A percentile compares a stretch with the other conserved stretches of the same genome.
These are phyloP conservation scores for Xerocomus amazonicus DNA, from an alignment of 1,284 basidiomycete genomes.

Conservation along the genomic window DNA sequence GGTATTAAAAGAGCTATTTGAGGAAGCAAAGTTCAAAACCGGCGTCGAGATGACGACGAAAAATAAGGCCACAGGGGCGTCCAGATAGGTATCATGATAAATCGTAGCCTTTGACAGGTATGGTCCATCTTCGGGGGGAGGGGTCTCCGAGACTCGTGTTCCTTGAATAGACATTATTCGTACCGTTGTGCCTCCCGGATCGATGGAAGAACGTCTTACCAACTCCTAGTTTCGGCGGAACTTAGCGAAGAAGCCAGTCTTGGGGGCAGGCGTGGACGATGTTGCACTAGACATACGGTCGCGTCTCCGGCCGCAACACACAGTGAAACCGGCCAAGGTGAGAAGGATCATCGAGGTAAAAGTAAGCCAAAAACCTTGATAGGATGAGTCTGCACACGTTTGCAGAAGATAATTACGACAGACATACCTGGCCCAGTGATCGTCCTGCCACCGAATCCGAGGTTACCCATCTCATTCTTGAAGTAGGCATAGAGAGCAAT, in stretches of 20 bases:
- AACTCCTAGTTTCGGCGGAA: conserved; percentile 23
- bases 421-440: conserved; percentile 56
- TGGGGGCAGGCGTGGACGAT: conserved; percentile 26
- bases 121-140: background rate
- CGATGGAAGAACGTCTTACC: background rate
- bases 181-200: background rate
- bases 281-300: conserved; percentile 43
- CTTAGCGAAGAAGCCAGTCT: conserved; percentile 16
- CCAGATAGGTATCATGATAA: conserved; percentile 13
- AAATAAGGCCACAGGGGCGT: conserved; percentile 1
- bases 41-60: background rate
- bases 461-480: conserved; percentile 50
- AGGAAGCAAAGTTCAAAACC: conserved; percentile 1
- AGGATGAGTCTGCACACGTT: background rate
- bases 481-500: conserved; percentile 67
- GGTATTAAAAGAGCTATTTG: background rate
- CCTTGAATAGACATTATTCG: background rate
- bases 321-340: conserved; percentile 59
- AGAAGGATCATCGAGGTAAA: conserved; percentile 64
- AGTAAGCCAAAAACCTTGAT: conserved; percentile 71
- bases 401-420: background rate
- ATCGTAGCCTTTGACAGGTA: conserved; percentile 6
- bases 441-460: conserved; percentile 44
- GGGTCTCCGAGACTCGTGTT: background rate
- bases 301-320: conserved; percentile 63